Conservation (phyloP, 2,329 filamentous ascomycete species). For the Colletotrichum gloeosporioides region DNA sequence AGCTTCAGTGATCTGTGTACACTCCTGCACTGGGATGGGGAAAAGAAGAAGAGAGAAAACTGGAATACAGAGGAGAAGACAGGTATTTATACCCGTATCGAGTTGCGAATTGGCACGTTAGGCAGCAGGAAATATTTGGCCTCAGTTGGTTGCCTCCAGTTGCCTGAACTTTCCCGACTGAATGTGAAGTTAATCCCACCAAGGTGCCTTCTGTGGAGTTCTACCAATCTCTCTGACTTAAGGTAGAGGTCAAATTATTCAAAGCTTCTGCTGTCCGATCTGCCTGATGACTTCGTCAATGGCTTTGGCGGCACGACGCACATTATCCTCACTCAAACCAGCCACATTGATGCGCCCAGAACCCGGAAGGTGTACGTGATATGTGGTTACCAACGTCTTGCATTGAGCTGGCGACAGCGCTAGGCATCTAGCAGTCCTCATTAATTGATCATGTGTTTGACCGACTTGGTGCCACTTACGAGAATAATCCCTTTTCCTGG, state of each 20-base stretch:
- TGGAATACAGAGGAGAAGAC: no score
- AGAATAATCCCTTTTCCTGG: constrained; percentile 5
- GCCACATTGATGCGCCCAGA: constrained; percentile 6
- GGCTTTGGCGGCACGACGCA: not conserved
- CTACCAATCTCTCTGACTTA: not conserved
- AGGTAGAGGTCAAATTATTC: not conserved
- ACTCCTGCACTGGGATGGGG: constrained; percentile 72
- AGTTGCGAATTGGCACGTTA: not conserved
- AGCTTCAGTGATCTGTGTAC: constrained; percentile 83
- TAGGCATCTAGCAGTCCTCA: not conserved
- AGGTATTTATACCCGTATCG: not conserved
- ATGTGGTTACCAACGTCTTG: not conserved
- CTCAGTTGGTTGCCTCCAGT: not conserved
- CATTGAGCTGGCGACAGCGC: not conserved
- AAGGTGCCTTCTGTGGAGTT: not conserved
- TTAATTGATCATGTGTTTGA: not conserved
- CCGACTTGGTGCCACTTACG: not conserved
- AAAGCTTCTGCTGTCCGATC: not conserved
- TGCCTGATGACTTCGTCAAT: not conserved
- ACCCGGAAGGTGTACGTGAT: constrained; percentile 2
- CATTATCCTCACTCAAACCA: not conserved
- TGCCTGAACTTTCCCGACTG: not conserved
- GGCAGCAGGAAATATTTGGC: not conserved
- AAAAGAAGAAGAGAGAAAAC: constrained; percentile 39
- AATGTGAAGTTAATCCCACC: not conserved